Percentiles rank a stretch among this genome's conserved stretches.
These are phyloP conservation scores for Sarcodon aspratus DNA, from an alignment of 768 basidiomycete genomes.

Conservation along the genomic window DNA sequence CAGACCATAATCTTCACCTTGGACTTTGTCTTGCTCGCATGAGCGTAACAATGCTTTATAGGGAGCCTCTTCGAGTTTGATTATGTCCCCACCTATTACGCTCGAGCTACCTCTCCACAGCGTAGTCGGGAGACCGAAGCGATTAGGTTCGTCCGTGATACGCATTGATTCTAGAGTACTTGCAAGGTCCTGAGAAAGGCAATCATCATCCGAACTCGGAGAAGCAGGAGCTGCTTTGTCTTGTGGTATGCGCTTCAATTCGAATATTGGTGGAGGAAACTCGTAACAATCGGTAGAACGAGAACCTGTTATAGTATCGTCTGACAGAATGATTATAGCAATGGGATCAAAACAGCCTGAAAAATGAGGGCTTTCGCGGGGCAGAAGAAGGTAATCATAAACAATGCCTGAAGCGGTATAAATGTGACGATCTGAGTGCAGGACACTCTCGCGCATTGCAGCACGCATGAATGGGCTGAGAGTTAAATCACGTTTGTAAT, in stretches of 20 bases:
- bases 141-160: constrained; percentile 25
- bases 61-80: constrained; percentile 33
- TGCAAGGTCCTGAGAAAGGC: constrained; percentile 22
- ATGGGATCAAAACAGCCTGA: constrained; percentile 54
- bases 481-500: constrained; percentile 13
- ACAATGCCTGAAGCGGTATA: constrained; percentile 48
- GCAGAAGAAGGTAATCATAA: constrained; percentile 76
- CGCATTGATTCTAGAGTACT: constrained; percentile 28
- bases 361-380: constrained; percentile 61
- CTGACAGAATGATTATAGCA: constrained; percentile 52
- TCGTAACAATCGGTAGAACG: constrained; percentile 51
- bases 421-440: constrained; percentile 35
- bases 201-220: too few species aligned
- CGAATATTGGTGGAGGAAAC: constrained; percentile 52
- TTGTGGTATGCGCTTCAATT: too few species aligned
- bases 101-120: constrained; percentile 27
- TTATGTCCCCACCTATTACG: constrained; percentile 30
- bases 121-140: constrained; percentile 22
- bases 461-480: constrained; percentile 30
- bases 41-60: constrained; percentile 29
- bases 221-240: too few species aligned
- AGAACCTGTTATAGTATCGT: constrained; percentile 11
- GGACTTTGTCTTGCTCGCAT: constrained; percentile 6
- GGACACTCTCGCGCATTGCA: constrained; percentile 53
- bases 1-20: constrained; percentile 16